Conservation (phyloP, 345 rosid species). For the Noccaea bulbosa region DNA sequence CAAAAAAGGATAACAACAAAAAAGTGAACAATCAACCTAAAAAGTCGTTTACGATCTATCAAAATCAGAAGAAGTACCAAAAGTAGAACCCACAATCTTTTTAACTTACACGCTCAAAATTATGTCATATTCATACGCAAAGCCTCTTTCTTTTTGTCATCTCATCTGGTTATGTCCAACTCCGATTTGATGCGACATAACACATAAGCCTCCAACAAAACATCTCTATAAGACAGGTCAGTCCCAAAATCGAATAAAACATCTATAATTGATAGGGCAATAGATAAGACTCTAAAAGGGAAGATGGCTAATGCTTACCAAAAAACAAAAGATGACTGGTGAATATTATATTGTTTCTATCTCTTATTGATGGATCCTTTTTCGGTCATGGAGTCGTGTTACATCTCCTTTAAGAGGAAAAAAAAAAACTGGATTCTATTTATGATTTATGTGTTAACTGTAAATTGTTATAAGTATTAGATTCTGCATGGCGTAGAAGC, state of each 20-base stretch:
- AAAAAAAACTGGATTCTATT: neutral
- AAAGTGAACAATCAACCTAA: slow-evolving; percentile 16
- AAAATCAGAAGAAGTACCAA: slow-evolving; percentile 33
- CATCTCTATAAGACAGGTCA: slow-evolving; percentile 8
- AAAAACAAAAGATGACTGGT: neutral
- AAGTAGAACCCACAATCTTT: slow-evolving; percentile 46
- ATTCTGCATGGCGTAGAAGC: slow-evolving; percentile 14
- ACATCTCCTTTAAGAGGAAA: slow-evolving; percentile 11
- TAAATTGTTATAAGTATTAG: neutral
- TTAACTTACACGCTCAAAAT: slow-evolving; percentile 38
- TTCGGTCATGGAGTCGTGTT: slow-evolving; percentile 20
- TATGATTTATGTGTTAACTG: neutral
- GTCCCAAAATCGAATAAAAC: slow-evolving; percentile 10
- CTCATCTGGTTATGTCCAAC: slow-evolving; percentile 31
- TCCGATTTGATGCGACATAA: slow-evolving; percentile 35
- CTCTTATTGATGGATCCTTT: slow-evolving; percentile 26
- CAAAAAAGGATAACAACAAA: neutral
- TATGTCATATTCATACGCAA: slow-evolving; percentile 38
- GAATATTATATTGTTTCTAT: slow-evolving; percentile 6
- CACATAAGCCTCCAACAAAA: slow-evolving; percentile 37
- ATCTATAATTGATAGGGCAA: neutral
- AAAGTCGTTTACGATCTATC: slow-evolving; percentile 31
- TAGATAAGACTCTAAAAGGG: slow-evolving; percentile 22
- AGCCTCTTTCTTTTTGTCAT: slow-evolving; percentile 31
- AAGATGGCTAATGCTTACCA: slow-evolving; percentile 11